Conservation (phyloP, 2,329 filamentous ascomycete species). For the Arthrobotrys sphaeroides region DNA sequence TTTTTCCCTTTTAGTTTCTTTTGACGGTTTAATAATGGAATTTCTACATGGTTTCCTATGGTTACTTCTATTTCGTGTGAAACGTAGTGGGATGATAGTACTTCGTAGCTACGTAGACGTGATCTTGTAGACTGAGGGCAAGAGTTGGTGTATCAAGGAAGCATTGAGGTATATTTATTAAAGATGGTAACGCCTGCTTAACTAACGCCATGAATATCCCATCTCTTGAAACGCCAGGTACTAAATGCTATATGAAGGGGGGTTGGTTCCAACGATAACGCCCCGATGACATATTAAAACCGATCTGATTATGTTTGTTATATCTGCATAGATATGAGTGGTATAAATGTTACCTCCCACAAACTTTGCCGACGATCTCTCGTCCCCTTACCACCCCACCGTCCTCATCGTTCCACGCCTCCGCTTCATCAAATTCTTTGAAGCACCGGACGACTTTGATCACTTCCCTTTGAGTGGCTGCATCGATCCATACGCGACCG, state of each 20-base stretch:
- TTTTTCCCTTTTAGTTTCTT: background rate
- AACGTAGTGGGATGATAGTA: background rate
- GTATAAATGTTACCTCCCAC: slow-evolving; percentile 22
- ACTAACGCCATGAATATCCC: slow-evolving; percentile 19
- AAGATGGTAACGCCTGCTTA: background rate
- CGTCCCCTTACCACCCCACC: slow-evolving; percentile 7
- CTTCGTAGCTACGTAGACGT: too few relatives aligned
- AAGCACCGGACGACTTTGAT: slow-evolving; percentile 37
- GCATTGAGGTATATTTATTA: background rate
- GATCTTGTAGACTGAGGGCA: too few relatives aligned
- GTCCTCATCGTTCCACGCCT: slow-evolving; percentile 44
- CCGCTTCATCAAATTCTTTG: slow-evolving; percentile 27
- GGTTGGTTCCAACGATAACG: background rate
- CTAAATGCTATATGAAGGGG: slow-evolving; percentile 22
- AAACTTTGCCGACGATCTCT: slow-evolving; percentile 36
- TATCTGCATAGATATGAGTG: background rate
- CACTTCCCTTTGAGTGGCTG: slow-evolving; percentile 26
- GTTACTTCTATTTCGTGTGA: background rate
- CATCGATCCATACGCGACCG: slow-evolving; percentile 49
- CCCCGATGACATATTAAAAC: background rate
- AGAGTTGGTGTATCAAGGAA: too few relatives aligned
- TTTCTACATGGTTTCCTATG: slow-evolving; percentile 4
- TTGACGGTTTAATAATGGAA: slow-evolving; percentile 39
- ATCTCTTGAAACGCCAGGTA: background rate
- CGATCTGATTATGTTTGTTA: too few relatives aligned